A percentile compares a stretch with the other conserved stretches of the same genome.
phyloP scores from a whole-genome alignment of 257 asterid genomes.

The Datura wrightii region DNA sequence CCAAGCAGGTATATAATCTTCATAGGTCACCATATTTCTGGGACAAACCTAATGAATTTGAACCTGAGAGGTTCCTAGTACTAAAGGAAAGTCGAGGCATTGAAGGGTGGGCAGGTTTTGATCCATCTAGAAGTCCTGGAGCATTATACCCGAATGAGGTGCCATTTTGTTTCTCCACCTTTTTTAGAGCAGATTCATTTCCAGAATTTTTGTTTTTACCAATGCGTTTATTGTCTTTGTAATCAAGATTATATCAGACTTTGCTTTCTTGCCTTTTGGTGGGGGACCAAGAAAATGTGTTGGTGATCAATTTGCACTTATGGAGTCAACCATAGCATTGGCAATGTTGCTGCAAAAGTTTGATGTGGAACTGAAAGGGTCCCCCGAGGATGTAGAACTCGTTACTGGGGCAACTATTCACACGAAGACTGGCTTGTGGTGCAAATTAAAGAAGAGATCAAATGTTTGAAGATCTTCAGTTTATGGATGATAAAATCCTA shows the following conservation, averaged over 20 bases:
- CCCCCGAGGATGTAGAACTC: constrained; percentile 77
- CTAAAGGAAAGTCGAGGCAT: constrained; percentile 58
- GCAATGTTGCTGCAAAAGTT: constrained; percentile 76
- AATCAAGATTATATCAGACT: constrained; percentile 78
- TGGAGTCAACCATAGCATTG: constrained; percentile 94
- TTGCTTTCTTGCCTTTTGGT: constrained; percentile 95
- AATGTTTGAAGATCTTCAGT: not conserved
- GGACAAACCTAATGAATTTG: constrained; percentile 87
- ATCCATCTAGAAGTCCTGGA: constrained; percentile 93
- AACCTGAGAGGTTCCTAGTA: constrained; percentile 84
- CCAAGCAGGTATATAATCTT: constrained; percentile 82
- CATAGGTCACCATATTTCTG: constrained; percentile 94
- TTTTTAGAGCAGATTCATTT: not conserved
- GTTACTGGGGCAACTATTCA: constrained; percentile 97
- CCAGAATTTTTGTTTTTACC: not conserved
- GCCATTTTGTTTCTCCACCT: constrained; percentile 3
- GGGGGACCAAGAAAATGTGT: constrained; percentile 99
- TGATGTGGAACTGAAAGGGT: constrained; percentile 61
- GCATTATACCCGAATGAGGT: constrained; percentile 98
- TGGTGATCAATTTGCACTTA: constrained; percentile 95
- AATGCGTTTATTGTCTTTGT: constrained; percentile 18
- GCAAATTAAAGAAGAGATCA: constrained; percentile 71
- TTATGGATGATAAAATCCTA: not conserved
- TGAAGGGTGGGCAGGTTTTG: constrained; percentile 97
- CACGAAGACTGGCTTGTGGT: constrained; percentile 90